A percentile compares a stretch with the other conserved stretches of the same genome.
Evolutionary conservation across 83 land plant species (phyloP).

Genomic region (Picea abies): DNA sequence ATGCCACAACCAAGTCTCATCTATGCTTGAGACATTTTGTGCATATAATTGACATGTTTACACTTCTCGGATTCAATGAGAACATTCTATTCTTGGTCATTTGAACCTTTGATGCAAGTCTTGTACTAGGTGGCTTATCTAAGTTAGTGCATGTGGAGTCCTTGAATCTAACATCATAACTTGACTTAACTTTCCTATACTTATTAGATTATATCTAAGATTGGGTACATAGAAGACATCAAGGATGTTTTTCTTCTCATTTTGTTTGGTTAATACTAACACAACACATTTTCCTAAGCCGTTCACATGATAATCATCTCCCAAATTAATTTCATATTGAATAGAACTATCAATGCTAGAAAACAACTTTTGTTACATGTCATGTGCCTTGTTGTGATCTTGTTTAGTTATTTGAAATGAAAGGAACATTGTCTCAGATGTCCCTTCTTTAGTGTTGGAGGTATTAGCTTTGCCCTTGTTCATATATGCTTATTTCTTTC

Average conservation of each 20-base stretch:
- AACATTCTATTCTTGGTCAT: constrained; percentile 7
- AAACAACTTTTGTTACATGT: background rate
- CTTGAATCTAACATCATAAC: background rate
- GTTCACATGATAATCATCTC: background rate
- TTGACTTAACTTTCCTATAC: background rate
- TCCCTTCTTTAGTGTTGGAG: no score
- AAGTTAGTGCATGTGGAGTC: background rate
- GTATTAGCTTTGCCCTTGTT: no score
- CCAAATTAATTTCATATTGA: background rate
- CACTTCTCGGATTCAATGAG: background rate
- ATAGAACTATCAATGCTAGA: background rate
- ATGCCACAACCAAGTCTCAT: constrained; percentile 3
- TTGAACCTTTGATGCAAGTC: background rate
- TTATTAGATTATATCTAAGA: background rate
- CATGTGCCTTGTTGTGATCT: background rate
- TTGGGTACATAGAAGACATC: background rate
- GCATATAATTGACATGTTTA: background rate
- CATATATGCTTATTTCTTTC: no score
- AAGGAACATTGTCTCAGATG: no score
- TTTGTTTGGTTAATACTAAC: background rate
- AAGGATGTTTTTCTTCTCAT: background rate
- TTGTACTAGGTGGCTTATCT: background rate
- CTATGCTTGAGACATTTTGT: background rate
- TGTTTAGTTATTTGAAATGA: background rate
- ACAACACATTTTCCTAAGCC: background rate